Percentiles rank a stretch among this genome's conserved stretches.
phyloP scores from a whole-genome alignment of 495 filamentous ascomycete genomes.

The Cercophora samala region DNA sequence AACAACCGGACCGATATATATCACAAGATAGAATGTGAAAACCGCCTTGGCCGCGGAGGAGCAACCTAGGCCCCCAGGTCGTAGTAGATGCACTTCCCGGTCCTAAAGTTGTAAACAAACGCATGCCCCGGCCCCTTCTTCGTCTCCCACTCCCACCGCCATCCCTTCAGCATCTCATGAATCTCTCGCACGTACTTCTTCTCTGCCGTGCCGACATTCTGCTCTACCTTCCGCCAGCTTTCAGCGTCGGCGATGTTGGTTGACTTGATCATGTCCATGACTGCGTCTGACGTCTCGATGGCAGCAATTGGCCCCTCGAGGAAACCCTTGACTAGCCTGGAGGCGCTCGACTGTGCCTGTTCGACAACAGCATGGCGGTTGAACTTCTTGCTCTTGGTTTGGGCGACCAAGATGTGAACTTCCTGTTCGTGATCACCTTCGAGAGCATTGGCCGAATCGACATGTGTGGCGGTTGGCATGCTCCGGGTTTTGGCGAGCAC shows the following conservation, averaged over 20 bases:
- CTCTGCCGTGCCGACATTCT: slow-evolving; percentile 71
- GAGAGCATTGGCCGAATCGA: slow-evolving; percentile 18
- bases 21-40: slow-evolving; percentile 3
- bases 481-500: slow-evolving; percentile 33
- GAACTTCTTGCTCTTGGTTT: slow-evolving; percentile 83
- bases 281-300: slow-evolving; percentile 80
- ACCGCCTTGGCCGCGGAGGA: slow-evolving; percentile 27
- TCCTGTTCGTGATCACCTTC: slow-evolving; percentile 57
- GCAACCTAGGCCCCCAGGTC: slow-evolving; percentile 54
- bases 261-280: slow-evolving; percentile 74
- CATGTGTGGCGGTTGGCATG: slow-evolving; percentile 17
- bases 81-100: slow-evolving; percentile 71
- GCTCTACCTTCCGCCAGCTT: slow-evolving; percentile 79
- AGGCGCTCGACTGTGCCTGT: slow-evolving; percentile 63
- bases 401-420: slow-evolving; percentile 76
- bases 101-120: slow-evolving; percentile 80
- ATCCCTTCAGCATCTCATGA: slow-evolving; percentile 67
- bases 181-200: slow-evolving; percentile 84
- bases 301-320: slow-evolving; percentile 76
- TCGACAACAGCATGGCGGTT: slow-evolving; percentile 84
- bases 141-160: slow-evolving; percentile 56
- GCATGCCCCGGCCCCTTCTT: slow-evolving; percentile 55
- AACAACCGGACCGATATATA: not conserved
- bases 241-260: slow-evolving; percentile 79
- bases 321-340: slow-evolving; percentile 61